These are phyloP conservation scores for Yamadazyma pseudoaaseri DNA, from an alignment of 1,139 yeast species.

Conservation along the genomic window DNA sequence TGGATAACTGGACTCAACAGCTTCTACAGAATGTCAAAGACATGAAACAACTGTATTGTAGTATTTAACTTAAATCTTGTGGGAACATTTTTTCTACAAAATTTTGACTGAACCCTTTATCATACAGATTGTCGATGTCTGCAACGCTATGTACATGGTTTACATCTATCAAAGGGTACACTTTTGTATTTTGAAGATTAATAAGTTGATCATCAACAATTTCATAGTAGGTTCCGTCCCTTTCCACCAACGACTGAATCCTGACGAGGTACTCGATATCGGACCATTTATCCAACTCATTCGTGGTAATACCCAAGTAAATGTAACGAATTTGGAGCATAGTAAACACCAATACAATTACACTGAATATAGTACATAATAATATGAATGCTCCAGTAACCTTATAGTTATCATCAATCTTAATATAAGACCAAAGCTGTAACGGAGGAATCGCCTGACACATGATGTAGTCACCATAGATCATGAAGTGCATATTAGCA, in stretches of 20 bases:
- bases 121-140: slow-evolving; percentile 65
- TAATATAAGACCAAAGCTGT: slow-evolving; percentile 27
- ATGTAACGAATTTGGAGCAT: slow-evolving; percentile 61
- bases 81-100: slow-evolving; percentile 15
- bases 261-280: slow-evolving; percentile 60
- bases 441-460: slow-evolving; percentile 26
- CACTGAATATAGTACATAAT: slow-evolving; percentile 51
- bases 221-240: slow-evolving; percentile 18
- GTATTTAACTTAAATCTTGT: neutral
- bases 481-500: slow-evolving; percentile 53
- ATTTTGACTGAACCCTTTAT: slow-evolving; percentile 58
- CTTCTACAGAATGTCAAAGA: slow-evolving; percentile 1
- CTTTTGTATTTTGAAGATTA: slow-evolving; percentile 13
- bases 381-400: slow-evolving; percentile 52
- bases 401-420: slow-evolving; percentile 29
- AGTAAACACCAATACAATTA: slow-evolving; percentile 57
- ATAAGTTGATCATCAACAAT: slow-evolving; percentile 15
- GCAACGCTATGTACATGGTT: slow-evolving; percentile 9
- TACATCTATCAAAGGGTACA: slow-evolving; percentile 7
- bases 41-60: neutral
- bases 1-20: slow-evolving; percentile 9
- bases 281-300: slow-evolving; percentile 84
- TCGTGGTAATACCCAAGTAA: slow-evolving; percentile 85
- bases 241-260: slow-evolving; percentile 29
- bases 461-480: slow-evolving; percentile 59